phyloP scores from a whole-genome alignment of 108 stramenopile genomes.

The Nannochloropsis gaditana region DNA sequence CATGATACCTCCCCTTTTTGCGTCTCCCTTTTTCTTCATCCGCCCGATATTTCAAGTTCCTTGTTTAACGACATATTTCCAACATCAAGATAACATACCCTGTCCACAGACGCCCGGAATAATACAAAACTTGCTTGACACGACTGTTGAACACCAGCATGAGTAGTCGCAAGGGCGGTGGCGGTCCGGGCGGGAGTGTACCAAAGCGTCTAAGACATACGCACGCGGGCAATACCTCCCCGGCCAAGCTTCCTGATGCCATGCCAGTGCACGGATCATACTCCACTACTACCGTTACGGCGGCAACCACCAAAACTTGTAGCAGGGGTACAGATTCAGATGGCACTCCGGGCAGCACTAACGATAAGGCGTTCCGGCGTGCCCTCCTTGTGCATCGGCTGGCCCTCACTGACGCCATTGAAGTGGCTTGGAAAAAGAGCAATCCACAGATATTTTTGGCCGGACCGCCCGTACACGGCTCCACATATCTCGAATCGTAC shows the following conservation, averaged over 20 bases:
- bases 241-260: too few relatives aligned
- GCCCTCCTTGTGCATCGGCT: conserved; percentile 11
- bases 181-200: neutral
- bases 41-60: too few relatives aligned
- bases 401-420: neutral
- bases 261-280: too few relatives aligned
- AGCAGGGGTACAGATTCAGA: neutral
- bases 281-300: too few relatives aligned
- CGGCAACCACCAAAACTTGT: neutral
- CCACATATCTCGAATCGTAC: neutral
- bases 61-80: too few relatives aligned
- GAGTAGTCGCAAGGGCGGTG: neutral
- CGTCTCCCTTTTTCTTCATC: too few relatives aligned
- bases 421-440: neutral
- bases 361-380: neutral
- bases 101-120: too few relatives aligned
- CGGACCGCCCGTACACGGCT: neutral
- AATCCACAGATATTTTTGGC: neutral
- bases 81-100: too few relatives aligned
- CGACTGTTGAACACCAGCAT: neutral
- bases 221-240: neutral
- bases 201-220: neutral
- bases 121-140: too few relatives aligned
- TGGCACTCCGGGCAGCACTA: neutral
- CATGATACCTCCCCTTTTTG: too few relatives aligned